Percentiles rank a stretch among this genome's conserved stretches.
These are phyloP conservation scores for Purpureocillium lavendulum DNA, from an alignment of 2,329 filamentous ascomycete species.

Conservation along the genomic window DNA sequence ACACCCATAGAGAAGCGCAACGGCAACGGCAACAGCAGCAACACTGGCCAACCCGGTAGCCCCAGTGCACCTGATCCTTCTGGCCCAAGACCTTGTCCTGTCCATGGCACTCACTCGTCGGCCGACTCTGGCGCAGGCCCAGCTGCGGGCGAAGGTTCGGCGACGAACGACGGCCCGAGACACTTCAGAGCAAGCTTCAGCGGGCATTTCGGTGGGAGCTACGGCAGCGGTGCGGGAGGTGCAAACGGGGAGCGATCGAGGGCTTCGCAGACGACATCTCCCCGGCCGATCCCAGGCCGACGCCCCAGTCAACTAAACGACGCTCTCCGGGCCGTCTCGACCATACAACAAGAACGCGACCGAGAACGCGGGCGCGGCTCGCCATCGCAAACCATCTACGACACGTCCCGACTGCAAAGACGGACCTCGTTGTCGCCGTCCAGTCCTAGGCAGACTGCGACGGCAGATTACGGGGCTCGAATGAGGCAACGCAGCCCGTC, in stretches of 20 bases:
- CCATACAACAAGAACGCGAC: conserved; percentile 15
- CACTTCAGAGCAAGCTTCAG: background rate
- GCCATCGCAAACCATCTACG: conserved; percentile 19
- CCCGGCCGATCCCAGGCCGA: background rate
- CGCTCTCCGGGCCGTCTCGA: conserved; percentile 19
- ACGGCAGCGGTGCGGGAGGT: no score
- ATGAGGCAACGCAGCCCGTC: conserved; percentile 31
- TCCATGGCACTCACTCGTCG: background rate
- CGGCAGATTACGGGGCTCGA: conserved; percentile 20
- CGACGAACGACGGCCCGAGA: no score
- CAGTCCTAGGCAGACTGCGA: conserved; percentile 19
- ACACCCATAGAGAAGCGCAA: conserved; percentile 40
- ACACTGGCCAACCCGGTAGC: conserved; percentile 1
- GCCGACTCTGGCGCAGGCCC: background rate
- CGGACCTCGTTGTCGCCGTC: conserved; percentile 31
- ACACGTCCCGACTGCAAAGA: conserved; percentile 24
- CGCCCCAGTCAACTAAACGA: conserved; percentile 15
- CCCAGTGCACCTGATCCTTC: background rate
- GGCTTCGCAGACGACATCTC: no score
- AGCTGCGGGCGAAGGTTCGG: no score
- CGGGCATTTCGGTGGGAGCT: background rate
- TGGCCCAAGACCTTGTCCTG: background rate
- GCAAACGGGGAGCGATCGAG: no score
- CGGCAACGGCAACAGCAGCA: conserved; percentile 11
- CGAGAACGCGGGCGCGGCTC: conserved; percentile 16